Conservation (phyloP, 2,329 filamentous ascomycete genomes). For the Trichoderma atroviride region DNA sequence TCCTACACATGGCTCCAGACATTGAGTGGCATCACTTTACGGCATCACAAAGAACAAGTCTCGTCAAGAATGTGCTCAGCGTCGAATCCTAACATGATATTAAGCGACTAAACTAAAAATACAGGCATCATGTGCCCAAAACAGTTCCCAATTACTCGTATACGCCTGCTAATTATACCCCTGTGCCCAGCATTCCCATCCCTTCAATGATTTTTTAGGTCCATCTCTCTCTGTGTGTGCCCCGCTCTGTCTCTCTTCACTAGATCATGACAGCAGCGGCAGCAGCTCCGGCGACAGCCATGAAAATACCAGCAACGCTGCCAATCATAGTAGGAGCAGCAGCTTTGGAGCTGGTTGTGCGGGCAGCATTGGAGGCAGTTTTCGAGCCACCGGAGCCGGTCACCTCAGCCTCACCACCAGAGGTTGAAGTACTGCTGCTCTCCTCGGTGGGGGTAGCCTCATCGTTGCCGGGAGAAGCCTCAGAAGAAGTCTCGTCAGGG, state of each 20-base stretch:
- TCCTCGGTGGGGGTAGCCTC: conserved; percentile 29
- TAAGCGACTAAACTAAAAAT: conserved; percentile 22
- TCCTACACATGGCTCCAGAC: neutral
- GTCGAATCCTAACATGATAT: conserved; percentile 13
- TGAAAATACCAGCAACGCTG: conserved; percentile 41
- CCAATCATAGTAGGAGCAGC: conserved; percentile 38
- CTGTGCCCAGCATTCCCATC: neutral
- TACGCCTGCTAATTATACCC: conserved; percentile 8
- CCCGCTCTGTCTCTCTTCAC: neutral
- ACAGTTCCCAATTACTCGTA: conserved; percentile 7
- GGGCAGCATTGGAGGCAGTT: neutral
- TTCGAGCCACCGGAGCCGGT: conserved; percentile 20
- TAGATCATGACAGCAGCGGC: conserved; percentile 45
- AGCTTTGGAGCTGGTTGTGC: neutral
- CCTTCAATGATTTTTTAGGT: conserved; percentile 12
- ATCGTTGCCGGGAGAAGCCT: conserved; percentile 33
- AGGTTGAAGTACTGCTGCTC: neutral
- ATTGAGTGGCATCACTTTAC: neutral
- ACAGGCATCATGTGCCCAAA: conserved; percentile 22
- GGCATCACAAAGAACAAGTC: neutral
- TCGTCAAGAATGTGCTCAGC: neutral
- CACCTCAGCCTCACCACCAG: conserved; percentile 22
- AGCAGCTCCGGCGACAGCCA: conserved; percentile 45
- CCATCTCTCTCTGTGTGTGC: neutral
- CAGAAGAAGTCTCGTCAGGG: conserved; percentile 28